Evolutionary conservation across 257 asterid genomes (phyloP).

Genomic region (Solanum sejunctum): DNA sequence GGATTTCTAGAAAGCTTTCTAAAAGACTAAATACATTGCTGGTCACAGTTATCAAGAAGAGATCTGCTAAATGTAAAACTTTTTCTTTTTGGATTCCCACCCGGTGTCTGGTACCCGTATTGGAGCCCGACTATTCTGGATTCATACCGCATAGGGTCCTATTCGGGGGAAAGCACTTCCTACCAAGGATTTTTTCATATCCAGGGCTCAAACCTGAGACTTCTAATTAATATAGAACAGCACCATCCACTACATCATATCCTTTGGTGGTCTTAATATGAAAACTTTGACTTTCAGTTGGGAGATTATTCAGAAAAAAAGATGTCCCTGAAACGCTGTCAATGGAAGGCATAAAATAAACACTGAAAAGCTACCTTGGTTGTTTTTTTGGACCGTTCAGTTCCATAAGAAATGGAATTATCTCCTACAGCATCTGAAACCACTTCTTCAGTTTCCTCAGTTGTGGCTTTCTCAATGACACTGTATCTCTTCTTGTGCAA

Average conservation of each 20-base stretch:
- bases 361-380: constrained; percentile 40
- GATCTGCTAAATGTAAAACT: background rate
- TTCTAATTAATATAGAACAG: too few species aligned
- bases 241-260: too few species aligned
- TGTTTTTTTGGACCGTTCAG: constrained; percentile 47
- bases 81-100: background rate
- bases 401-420: constrained; percentile 55
- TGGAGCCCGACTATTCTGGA: too few species aligned
- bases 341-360: background rate
- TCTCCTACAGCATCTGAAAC: constrained; percentile 95
- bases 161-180: too few species aligned
- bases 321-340: background rate
- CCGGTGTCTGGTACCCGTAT: too few species aligned
- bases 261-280: background rate
- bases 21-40: background rate
- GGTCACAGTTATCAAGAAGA: background rate
- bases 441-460: constrained; percentile 97
- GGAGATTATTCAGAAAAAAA: background rate
- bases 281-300: background rate
- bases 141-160: too few species aligned
- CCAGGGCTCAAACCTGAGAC: too few species aligned
- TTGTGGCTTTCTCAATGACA: constrained; percentile 85
- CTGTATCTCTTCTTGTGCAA: constrained; percentile 74
- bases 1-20: background rate
- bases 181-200: too few species aligned